These are phyloP conservation scores for Rhododendron vialii DNA, from an alignment of 148 eudicot genomes.

Conservation along the genomic window DNA sequence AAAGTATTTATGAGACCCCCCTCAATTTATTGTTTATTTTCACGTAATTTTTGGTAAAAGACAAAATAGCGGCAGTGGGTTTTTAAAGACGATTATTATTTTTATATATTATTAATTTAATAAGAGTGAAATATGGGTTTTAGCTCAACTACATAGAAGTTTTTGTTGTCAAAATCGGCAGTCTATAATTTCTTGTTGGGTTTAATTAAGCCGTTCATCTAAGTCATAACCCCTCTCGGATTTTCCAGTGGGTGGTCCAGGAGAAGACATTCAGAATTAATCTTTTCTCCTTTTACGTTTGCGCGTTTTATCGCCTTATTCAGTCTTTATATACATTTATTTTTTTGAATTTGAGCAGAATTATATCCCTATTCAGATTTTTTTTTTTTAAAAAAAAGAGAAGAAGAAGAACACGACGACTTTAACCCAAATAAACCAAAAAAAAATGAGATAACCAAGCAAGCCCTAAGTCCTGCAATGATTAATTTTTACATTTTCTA, in stretches of 20 bases:
- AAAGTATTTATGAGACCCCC: conserved; percentile 43
- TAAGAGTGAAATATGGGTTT: not conserved
- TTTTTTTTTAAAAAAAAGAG: too few relatives aligned
- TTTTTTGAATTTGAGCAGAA: not conserved
- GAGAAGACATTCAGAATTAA: too few relatives aligned
- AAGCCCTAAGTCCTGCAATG: not conserved
- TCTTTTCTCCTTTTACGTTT: too few relatives aligned
- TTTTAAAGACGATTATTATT: too few relatives aligned
- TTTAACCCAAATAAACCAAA: too few relatives aligned
- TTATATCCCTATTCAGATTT: too few relatives aligned
- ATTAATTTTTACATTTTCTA: not conserved
- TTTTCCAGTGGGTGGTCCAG: too few relatives aligned
- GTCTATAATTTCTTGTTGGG: not conserved
- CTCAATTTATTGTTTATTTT: conserved; percentile 37
- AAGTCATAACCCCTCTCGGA: not conserved
- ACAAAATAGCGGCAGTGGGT: not conserved
- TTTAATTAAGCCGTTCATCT: not conserved
- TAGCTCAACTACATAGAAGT: not conserved
- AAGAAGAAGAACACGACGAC: not conserved
- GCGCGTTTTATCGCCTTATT: not conserved
- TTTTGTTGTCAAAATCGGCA: too few relatives aligned
- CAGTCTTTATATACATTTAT: too few relatives aligned
- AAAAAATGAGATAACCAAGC: not conserved
- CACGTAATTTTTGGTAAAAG: not conserved
- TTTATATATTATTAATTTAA: too few relatives aligned